These are phyloP conservation scores for Chenopodium suecicum DNA, from an alignment of 148 eudicot genomes.

Conservation along the genomic window DNA sequence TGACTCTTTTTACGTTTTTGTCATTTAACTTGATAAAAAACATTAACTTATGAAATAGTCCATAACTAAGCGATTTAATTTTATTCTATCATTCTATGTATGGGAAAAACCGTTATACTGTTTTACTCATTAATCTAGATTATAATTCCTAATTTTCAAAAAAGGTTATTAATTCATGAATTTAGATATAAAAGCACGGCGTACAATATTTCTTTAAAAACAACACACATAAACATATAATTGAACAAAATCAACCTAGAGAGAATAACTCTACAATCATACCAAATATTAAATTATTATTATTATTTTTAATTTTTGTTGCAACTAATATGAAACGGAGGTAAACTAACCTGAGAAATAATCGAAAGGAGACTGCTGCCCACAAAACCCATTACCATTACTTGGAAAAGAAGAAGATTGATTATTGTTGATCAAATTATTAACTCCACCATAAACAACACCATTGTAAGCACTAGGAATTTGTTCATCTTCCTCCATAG, in stretches of 20 bases:
- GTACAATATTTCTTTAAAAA: not conserved
- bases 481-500: slow-evolving; percentile 25
- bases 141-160: not conserved
- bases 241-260: not conserved
- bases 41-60: no score
- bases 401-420: not conserved
- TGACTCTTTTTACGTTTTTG: no score
- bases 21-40: no score
- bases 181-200: no score
- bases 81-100: no score
- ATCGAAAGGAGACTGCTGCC: slow-evolving; percentile 28
- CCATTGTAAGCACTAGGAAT: slow-evolving; percentile 1
- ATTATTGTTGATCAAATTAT: not conserved
- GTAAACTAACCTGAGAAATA: slow-evolving; percentile 32
- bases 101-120: no score
- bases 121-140: not conserved
- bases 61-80: no score
- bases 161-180: not conserved
- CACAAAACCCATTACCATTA: slow-evolving; percentile 6
- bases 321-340: no score
- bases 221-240: not conserved
- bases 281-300: not conserved
- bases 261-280: not conserved
- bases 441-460: not conserved
- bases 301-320: no score